These are phyloP conservation scores for Leucoagaricus sp. DNA, from an alignment of 1,284 basidiomycete species.

Conservation along the genomic window DNA sequence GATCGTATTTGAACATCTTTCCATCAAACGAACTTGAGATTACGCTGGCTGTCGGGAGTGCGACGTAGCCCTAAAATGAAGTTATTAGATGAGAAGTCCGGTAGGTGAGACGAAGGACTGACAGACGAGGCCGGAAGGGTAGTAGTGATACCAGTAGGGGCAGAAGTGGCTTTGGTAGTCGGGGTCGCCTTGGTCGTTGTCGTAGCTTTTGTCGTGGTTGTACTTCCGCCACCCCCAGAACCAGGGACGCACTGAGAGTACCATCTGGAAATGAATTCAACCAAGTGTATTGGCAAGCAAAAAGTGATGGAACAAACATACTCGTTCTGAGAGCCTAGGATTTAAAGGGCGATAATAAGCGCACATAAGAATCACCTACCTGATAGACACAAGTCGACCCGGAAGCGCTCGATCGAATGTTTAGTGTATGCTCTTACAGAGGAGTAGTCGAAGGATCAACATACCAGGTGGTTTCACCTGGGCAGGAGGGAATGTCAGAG, in stretches of 20 bases:
- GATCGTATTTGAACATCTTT: slow-evolving; percentile 28
- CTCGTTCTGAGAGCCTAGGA: slow-evolving; percentile 1
- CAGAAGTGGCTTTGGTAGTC: slow-evolving; percentile 16
- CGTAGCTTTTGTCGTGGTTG: slow-evolving; percentile 17
- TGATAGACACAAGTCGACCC: slow-evolving; percentile 21
- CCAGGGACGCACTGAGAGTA: slow-evolving; percentile 25
- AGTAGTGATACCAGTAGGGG: slow-evolving; percentile 10
- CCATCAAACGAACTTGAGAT: slow-evolving; percentile 29
- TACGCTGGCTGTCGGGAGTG: slow-evolving; percentile 27
- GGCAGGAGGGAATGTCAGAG: neutral
- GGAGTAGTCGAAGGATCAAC: too few relatives aligned
- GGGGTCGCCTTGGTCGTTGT: slow-evolving; percentile 18
- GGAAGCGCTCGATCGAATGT: slow-evolving; percentile 16
- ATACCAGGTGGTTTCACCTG: slow-evolving; percentile 11
- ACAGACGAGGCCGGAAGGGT: slow-evolving; percentile 27
- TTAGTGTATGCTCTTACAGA: neutral
- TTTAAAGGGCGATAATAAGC: neutral
- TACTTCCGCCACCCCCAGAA: slow-evolving; percentile 2
- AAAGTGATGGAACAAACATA: neutral
- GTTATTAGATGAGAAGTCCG: neutral
- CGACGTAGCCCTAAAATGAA: slow-evolving; percentile 23
- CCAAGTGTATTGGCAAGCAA: neutral
- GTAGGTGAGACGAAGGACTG: slow-evolving; percentile 4
- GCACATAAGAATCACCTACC: slow-evolving; percentile 7
- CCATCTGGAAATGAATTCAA: slow-evolving; percentile 11